phyloP scores from a whole-genome alignment of 331 rosid genomes.

The Spiraea crenata region DNA sequence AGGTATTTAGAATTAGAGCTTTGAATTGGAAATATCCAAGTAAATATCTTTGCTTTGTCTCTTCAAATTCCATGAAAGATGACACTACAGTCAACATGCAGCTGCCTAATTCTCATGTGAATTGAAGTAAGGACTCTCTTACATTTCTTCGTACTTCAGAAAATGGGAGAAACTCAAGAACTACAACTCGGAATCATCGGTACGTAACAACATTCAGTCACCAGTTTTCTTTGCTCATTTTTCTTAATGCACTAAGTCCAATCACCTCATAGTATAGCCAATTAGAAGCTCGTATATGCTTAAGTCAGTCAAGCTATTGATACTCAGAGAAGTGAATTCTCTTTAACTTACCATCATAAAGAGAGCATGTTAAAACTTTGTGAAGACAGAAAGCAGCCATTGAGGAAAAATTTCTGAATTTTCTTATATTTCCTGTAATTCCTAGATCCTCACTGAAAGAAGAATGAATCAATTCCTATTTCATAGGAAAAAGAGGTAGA shows the following conservation, averaged over 20 bases:
- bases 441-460: no score
- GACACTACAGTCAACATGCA: no score
- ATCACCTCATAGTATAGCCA: neutral
- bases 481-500: no score
- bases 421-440: no score
- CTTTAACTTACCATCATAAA: no score
- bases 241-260: neutral
- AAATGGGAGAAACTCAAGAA: conserved; percentile 31
- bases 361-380: no score
- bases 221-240: neutral
- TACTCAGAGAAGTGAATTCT: neutral
- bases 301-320: neutral
- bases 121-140: neutral
- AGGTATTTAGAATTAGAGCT: neutral
- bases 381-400: no score
- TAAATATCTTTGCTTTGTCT: neutral
- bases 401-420: no score
- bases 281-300: neutral
- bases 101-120: neutral
- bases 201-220: conserved; percentile 22
- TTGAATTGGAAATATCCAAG: neutral
- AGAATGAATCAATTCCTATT: no score
- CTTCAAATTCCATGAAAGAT: no score
- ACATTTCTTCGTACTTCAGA: neutral
- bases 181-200: conserved; percentile 32